phyloP scores from a whole-genome alignment of 2,329 filamentous ascomycete genomes.

The Colletotrichum karsti region DNA sequence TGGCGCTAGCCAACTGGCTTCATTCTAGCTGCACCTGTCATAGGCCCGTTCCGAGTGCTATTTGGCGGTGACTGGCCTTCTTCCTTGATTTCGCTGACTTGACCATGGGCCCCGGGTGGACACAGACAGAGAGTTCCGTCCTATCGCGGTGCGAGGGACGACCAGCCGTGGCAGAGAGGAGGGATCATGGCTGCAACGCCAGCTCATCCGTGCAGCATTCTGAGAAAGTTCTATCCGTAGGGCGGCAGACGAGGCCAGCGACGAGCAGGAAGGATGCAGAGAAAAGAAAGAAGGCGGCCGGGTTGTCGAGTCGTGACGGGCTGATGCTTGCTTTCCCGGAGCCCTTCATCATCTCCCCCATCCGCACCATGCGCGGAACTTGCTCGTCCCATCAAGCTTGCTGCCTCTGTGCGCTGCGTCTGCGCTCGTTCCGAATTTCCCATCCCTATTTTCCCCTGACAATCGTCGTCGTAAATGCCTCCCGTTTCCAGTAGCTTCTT shows the following conservation, averaged over 20 bases:
- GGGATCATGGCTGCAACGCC: conserved; percentile 53
- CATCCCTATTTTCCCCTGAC: not conserved
- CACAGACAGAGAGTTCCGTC: conserved; percentile 42
- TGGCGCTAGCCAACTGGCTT: conserved; percentile 48
- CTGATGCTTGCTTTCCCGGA: not conserved
- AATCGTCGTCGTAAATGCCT: not conserved
- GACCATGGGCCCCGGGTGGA: conserved; percentile 44
- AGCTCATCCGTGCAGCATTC: conserved; percentile 51
- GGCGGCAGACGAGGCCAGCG: not conserved
- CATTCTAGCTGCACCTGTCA: conserved; percentile 44
- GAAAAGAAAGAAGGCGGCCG: conserved; percentile 18
- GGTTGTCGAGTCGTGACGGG: conserved; percentile 6
- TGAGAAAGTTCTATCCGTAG: not conserved
- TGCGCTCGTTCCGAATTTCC: not conserved
- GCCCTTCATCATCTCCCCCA: conserved; percentile 5
- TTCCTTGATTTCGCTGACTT: conserved; percentile 52
- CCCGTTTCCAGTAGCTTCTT: conserved; percentile 16
- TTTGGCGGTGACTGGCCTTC: conserved; percentile 43
- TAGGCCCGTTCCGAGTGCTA: conserved; percentile 43
- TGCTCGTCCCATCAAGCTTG: conserved; percentile 15
- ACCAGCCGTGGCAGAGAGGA: conserved; percentile 43
- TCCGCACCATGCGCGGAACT: conserved; percentile 12
- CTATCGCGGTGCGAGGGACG: conserved; percentile 50
- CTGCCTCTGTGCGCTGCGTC: not conserved
- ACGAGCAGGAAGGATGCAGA: conserved; percentile 8